Percentiles rank a stretch among this genome's conserved stretches.
phyloP scores from a whole-genome alignment of 2,329 filamentous ascomycete species.

The Ophiostoma quercus region DNA sequence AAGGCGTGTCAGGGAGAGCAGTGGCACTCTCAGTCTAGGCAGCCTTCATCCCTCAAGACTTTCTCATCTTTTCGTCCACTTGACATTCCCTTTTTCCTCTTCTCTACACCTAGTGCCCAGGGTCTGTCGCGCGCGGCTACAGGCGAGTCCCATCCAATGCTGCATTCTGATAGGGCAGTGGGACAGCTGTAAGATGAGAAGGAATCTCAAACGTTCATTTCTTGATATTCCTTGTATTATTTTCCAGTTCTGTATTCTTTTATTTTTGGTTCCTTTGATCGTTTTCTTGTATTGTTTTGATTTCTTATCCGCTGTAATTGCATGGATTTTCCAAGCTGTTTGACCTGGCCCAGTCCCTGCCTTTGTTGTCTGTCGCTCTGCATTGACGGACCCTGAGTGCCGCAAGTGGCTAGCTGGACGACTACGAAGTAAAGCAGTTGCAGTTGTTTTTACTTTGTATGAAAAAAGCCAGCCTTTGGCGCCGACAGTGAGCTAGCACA shows the following conservation, averaged over 20 bases:
- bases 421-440: no score
- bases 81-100: neutral
- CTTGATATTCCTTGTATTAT: neutral
- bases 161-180: conserved; percentile 13
- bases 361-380: neutral
- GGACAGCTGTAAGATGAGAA: neutral
- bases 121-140: conserved; percentile 20
- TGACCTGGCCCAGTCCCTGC: neutral
- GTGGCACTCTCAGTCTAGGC: neutral
- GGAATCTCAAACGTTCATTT: neutral
- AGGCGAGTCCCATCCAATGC: neutral
- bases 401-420: neutral
- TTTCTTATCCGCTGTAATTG: no score
- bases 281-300: no score
- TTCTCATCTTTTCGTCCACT: neutral
- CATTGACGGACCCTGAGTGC: neutral
- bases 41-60: neutral
- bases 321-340: neutral
- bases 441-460: no score
- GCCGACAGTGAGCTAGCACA: neutral
- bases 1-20: neutral
- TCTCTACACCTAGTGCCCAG: neutral
- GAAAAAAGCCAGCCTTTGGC: neutral
- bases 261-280: no score
- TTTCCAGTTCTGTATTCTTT: no score